Evolutionary conservation across 495 filamentous ascomycete species (phyloP), one percentile per base, ranked within the genome.

Genomic region (Apiosordaria backusii): DNA sequence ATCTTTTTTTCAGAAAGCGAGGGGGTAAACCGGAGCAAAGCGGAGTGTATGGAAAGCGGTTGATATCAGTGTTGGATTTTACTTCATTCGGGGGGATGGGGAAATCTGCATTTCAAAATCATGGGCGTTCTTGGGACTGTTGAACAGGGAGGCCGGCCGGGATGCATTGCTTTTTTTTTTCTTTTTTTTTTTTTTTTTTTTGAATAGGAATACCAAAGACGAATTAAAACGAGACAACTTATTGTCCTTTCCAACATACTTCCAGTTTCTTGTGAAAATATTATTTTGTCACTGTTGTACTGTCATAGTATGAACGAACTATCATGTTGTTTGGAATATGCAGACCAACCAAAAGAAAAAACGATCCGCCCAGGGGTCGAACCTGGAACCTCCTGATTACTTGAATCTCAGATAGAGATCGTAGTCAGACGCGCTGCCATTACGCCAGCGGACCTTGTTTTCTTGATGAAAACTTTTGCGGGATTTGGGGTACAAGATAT

Each of bases 381-480:
- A 61, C 59, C 59, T 61, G 59, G 59, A 61, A 50, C 59, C 59
- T 61, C 59, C 59, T 61, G 59, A 61, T 61, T 61, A 18, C 35
- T 45, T 45, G 35, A 45, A 45, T 45, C 35, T 45, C 35, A 13
- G 10, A 15, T 45, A 0, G 16, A 45, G 35, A 45, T 45, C 59
- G 59, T 61, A 61, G 59, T 61, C 59, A 61, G 59, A 61, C 59
- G 59, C 59, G 59, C 59, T 61, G 59, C 59, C 59, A 61, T 61
- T 61, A 61, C 59, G 59, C 59, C 59, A 61, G 59, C 59, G 59
- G 59, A 61, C 59, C 59, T 61, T 35, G 24, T 18, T 21, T 18
- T 19, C 29, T 45, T 25, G 59, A 35, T 59, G 57, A 22, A 1
- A 59, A 18, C 0, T 27, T n/a, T 5, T 55, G n/a, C 4, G 53